A percentile compares a stretch with the other conserved stretches of the same genome.
Evolutionary conservation across 1,284 basidiomycete genomes (phyloP).

Genomic region (Somion occarium): DNA sequence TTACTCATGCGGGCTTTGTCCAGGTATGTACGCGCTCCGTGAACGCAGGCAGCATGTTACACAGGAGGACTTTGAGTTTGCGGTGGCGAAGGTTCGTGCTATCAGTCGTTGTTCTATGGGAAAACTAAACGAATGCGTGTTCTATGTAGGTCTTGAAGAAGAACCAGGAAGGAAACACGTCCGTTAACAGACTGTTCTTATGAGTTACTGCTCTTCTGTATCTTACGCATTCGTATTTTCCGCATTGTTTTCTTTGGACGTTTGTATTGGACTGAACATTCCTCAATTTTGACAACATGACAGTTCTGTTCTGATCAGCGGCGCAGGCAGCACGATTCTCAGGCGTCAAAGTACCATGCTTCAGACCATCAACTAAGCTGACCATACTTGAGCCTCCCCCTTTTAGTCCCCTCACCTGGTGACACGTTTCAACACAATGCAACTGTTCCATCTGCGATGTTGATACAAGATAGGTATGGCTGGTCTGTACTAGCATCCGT

Average conservation of each 20-base stretch:
- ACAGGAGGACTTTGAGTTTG: slow-evolving; percentile 98
- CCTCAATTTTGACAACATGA: not conserved
- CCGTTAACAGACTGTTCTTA: slow-evolving; percentile 87
- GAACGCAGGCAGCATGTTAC: slow-evolving; percentile 96
- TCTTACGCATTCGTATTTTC: slow-evolving; percentile 2
- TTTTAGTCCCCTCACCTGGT: no score
- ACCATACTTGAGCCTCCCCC: no score
- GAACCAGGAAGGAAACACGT: slow-evolving; percentile 88
- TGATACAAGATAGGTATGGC: no score
- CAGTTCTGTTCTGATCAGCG: not conserved
- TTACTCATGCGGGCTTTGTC: not conserved
- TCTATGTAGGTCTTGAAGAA: slow-evolving; percentile 76
- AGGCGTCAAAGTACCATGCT: no score
- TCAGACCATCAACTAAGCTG: no score
- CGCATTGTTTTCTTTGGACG: not conserved
- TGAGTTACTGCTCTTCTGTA: slow-evolving; percentile 28
- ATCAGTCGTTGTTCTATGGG: not conserved
- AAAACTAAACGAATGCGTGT: not conserved
- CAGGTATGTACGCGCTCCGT: slow-evolving; percentile 94
- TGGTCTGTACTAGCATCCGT: no score
- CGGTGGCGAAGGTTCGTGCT: slow-evolving; percentile 79
- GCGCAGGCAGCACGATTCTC: no score
- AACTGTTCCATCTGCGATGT: no score
- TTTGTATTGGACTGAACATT: not conserved
- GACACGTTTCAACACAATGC: no score